Conservation (phyloP, 768 basidiomycete species). For the Gelatoporia subvermispora region DNA sequence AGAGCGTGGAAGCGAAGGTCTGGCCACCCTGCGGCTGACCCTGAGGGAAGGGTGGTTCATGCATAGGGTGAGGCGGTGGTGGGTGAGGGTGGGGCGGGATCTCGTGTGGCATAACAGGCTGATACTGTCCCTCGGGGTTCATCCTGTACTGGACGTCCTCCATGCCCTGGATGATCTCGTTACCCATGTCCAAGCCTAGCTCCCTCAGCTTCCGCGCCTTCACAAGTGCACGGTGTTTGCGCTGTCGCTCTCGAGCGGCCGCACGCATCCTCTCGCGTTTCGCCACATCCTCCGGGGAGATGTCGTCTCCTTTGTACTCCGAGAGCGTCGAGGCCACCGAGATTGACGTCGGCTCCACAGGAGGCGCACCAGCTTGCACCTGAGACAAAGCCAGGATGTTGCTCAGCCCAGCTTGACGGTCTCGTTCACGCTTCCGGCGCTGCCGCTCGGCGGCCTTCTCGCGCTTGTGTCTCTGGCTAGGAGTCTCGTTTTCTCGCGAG, state of each 20-base stretch:
- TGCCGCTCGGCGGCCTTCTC: slow-evolving; percentile 87
- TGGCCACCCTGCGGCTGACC: slow-evolving; percentile 55
- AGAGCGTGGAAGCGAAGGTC: slow-evolving; percentile 73
- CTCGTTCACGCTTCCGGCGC: slow-evolving; percentile 75
- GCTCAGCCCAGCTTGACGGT: slow-evolving; percentile 35
- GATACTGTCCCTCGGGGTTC: slow-evolving; percentile 36
- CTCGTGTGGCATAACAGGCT: slow-evolving; percentile 31
- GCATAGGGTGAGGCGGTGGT: slow-evolving; percentile 28
- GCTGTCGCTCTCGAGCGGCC: slow-evolving; percentile 74
- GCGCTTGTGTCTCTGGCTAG: slow-evolving; percentile 67
- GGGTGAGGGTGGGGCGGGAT: slow-evolving; percentile 23
- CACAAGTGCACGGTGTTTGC: slow-evolving; percentile 75
- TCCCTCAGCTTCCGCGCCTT: slow-evolving; percentile 80
- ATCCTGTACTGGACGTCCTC: slow-evolving; percentile 67
- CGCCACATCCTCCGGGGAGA: slow-evolving; percentile 55
- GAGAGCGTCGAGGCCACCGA: slow-evolving; percentile 7
- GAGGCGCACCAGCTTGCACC: slow-evolving; percentile 21
- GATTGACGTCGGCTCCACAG: slow-evolving; percentile 9
- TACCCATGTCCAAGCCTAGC: slow-evolving; percentile 77
- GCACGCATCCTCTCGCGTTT: slow-evolving; percentile 69
- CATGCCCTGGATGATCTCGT: slow-evolving; percentile 59
- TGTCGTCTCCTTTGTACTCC: slow-evolving; percentile 18
- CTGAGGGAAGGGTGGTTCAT: slow-evolving; percentile 64
- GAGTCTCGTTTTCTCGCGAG: slow-evolving; percentile 68
- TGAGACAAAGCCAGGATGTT: slow-evolving; percentile 21